Conservation (phyloP, 2,329 filamentous ascomycete genomes). For the Talaromyces piceae region DNA sequence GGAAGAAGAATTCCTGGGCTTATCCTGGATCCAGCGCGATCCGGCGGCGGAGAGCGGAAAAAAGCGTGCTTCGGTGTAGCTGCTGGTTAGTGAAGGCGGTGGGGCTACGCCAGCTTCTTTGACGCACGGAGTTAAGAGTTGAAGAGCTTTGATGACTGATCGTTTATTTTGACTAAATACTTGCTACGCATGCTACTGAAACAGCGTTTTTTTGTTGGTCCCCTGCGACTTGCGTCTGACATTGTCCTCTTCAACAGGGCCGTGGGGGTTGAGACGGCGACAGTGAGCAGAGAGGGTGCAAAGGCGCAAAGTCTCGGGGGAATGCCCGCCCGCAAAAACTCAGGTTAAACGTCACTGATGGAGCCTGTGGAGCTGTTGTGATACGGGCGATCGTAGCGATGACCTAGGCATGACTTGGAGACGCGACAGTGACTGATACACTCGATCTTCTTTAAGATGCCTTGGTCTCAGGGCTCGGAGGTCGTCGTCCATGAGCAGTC, state of each 20-base stretch:
- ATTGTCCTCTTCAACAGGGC: too few species aligned
- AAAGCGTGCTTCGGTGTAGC: neutral
- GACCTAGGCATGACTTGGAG: neutral
- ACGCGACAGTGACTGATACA: neutral
- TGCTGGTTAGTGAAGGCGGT: neutral
- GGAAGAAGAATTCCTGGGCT: slow-evolving; percentile 4
- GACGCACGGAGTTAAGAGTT: neutral
- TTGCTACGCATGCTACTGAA: neutral
- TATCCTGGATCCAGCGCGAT: slow-evolving; percentile 13
- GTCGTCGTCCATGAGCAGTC: too few species aligned
- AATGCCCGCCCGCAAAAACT: neutral
- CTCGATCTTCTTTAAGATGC: neutral
- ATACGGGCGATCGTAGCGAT: neutral
- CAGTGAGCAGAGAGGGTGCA: neutral
- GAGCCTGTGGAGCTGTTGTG: neutral
- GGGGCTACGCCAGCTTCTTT: neutral
- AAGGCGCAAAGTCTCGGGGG: neutral
- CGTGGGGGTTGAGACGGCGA: too few species aligned
- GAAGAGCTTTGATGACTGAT: neutral
- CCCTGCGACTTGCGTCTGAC: too few species aligned
- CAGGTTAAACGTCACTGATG: slow-evolving; percentile 2
- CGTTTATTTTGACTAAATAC: neutral
- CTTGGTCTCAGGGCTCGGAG: too few species aligned
- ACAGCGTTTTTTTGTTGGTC: too few species aligned
- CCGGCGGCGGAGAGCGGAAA: slow-evolving; percentile 7